Conservation (phyloP, 176 grass and related monocot genomes). For the Aegilops speltoides region DNA sequence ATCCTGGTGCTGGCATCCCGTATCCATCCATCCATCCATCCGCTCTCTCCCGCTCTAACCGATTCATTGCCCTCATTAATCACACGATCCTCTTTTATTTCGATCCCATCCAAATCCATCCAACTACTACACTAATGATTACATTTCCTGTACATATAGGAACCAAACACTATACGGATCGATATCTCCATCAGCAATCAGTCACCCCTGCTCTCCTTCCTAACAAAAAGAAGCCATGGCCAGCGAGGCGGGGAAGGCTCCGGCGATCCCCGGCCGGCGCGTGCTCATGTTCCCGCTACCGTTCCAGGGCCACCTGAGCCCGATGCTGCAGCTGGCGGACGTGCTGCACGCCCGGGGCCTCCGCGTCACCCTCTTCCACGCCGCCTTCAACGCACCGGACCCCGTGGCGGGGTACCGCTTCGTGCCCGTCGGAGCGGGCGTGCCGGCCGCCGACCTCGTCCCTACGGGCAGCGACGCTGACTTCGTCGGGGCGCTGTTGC, state of each 20-base stretch:
- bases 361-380: conserved; percentile 43
- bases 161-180: background rate
- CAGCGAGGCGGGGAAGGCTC: background rate
- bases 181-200: background rate
- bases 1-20: too few species aligned
- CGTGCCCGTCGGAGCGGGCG: background rate
- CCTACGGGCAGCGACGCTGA: background rate
- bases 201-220: too few species aligned
- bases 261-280: background rate
- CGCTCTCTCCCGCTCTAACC: too few species aligned
- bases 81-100: too few species aligned
- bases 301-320: conserved; percentile 48
- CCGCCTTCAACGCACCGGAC: conserved; percentile 25
- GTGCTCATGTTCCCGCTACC: conserved; percentile 49
- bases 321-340: conserved; percentile 46
- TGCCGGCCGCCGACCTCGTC: background rate
- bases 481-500: background rate
- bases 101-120: too few species aligned
- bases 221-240: background rate
- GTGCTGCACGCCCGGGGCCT: conserved; percentile 27
- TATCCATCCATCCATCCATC: too few species aligned
- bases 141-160: background rate
- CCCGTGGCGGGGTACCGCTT: background rate
- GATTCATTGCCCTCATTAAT: too few species aligned
- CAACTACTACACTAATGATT: too few species aligned